A percentile compares a stretch with the other conserved stretches of the same genome.
phyloP scores from a whole-genome alignment of 2,329 filamentous ascomycete species.

The Aureobasidium sp. region DNA sequence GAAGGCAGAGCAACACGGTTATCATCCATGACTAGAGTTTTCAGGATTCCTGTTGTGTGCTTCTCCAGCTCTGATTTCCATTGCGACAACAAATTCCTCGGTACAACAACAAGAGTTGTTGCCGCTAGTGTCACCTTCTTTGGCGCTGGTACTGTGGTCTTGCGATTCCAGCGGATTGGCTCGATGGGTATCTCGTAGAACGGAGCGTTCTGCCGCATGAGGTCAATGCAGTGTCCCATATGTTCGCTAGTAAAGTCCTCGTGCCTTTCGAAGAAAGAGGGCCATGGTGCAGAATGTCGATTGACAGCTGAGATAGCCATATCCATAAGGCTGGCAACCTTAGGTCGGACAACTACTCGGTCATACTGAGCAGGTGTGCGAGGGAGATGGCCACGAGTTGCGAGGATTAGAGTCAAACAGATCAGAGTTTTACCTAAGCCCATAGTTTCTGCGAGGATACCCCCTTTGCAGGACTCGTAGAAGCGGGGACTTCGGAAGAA shows the following conservation, averaged over 20 bases:
- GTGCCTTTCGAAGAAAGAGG: slow-evolving; percentile 51
- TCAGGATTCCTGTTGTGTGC: slow-evolving; percentile 59
- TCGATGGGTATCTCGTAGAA: slow-evolving; percentile 36
- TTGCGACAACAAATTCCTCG: slow-evolving; percentile 74
- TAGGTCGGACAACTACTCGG: slow-evolving; percentile 35
- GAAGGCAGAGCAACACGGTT: slow-evolving; percentile 49
- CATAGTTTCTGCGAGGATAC: slow-evolving; percentile 76
- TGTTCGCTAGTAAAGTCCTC: slow-evolving; percentile 45
- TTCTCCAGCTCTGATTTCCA: slow-evolving; percentile 76
- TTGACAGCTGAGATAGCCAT: slow-evolving; percentile 69
- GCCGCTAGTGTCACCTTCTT: slow-evolving; percentile 57
- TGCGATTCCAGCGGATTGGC: slow-evolving; percentile 36
- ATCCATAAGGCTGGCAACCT: slow-evolving; percentile 58
- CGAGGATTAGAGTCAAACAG: slow-evolving; percentile 62
- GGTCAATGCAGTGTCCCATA: slow-evolving; percentile 44
- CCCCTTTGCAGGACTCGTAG: slow-evolving; percentile 69
- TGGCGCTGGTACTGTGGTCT: slow-evolving; percentile 32
- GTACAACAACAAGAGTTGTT: slow-evolving; percentile 71
- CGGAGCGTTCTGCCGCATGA: slow-evolving; percentile 36
- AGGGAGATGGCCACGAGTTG: slow-evolving; percentile 64
- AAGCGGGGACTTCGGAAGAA: slow-evolving; percentile 59
- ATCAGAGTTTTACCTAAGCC: slow-evolving; percentile 81
- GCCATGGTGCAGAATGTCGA: slow-evolving; percentile 64
- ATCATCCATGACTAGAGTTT: slow-evolving; percentile 55
- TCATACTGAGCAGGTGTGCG: slow-evolving; percentile 56